Percentiles rank a stretch among this genome's conserved stretches.
Conservation (phyloP, 129 eudicot species). For the Flaveria linearis region DNA sequence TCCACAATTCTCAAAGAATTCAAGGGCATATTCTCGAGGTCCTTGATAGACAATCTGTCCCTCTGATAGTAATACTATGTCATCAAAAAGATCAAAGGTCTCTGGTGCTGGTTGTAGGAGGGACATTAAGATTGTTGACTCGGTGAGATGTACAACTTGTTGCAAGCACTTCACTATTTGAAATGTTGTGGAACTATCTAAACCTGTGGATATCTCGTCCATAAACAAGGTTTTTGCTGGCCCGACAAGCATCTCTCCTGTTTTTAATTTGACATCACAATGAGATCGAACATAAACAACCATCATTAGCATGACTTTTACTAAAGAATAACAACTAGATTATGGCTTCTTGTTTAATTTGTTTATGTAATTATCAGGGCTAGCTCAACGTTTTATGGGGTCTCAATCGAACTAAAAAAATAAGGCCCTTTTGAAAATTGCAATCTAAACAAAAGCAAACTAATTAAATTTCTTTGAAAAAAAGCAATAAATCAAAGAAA, state of each 20-base stretch:
- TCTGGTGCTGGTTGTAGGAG: constrained; percentile 93
- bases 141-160: constrained; percentile 68
- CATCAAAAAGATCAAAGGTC: constrained; percentile 83
- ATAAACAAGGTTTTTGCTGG: constrained; percentile 82
- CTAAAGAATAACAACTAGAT: neutral
- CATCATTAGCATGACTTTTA: neutral
- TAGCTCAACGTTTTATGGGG: too few species aligned
- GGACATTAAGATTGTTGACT: constrained; percentile 78
- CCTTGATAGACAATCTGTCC: constrained; percentile 91
- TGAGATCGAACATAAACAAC: neutral
- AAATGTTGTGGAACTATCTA: constrained; percentile 88
- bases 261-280: neutral
- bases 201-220: constrained; percentile 93
- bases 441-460: too few species aligned
- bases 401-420: too few species aligned
- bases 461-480: too few species aligned
- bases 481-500: too few species aligned
- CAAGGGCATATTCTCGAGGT: constrained; percentile 65
- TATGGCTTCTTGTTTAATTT: neutral
- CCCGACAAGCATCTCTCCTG: constrained; percentile 95
- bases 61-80: constrained; percentile 67
- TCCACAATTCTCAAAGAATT: constrained; percentile 79
- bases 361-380: neutral
- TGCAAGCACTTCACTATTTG: constrained; percentile 91
- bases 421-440: too few species aligned